phyloP scores from a whole-genome alignment of 2,329 filamentous ascomycete species.

The Catunica adiposa region DNA sequence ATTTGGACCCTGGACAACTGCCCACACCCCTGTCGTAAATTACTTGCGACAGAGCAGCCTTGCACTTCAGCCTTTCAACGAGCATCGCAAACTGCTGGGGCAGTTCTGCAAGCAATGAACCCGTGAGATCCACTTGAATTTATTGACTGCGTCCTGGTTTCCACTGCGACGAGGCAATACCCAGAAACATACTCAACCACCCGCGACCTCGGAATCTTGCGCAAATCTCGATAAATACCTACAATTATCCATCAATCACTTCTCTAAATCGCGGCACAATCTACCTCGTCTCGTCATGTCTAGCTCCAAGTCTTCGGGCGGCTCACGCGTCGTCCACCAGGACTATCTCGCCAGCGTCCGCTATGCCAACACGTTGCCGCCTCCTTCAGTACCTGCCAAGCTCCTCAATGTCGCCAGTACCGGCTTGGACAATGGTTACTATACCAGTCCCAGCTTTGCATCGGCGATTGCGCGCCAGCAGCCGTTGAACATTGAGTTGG shows the following conservation, averaged over 20 bases:
- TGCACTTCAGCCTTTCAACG: constrained; percentile 5
- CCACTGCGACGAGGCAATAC: neutral
- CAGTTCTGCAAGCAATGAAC: neutral
- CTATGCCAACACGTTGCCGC: constrained; percentile 89
- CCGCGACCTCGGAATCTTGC: too few species aligned
- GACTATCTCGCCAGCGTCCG: constrained; percentile 94
- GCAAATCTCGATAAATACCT: too few species aligned
- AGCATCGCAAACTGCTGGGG: neutral
- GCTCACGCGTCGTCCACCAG: constrained; percentile 58
- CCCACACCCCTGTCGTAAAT: neutral
- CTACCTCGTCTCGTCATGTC: constrained; percentile 4
- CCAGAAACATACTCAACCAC: too few species aligned
- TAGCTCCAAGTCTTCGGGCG: constrained; percentile 16
- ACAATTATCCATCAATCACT: too few species aligned
- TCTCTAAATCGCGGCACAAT: neutral
- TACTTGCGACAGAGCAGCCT: constrained; percentile 1
- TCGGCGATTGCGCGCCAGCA: constrained; percentile 80
- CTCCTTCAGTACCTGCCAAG: constrained; percentile 87
- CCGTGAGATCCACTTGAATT: too few species aligned
- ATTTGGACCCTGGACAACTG: neutral
- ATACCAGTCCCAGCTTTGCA: constrained; percentile 79
- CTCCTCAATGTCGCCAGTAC: constrained; percentile 93
- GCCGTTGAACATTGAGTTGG: constrained; percentile 87
- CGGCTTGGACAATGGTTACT: constrained; percentile 70
- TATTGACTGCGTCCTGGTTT: too few species aligned